Evolutionary conservation across 257 asterid genomes (phyloP).

Genomic region (Solanum lycopersicoides): DNA sequence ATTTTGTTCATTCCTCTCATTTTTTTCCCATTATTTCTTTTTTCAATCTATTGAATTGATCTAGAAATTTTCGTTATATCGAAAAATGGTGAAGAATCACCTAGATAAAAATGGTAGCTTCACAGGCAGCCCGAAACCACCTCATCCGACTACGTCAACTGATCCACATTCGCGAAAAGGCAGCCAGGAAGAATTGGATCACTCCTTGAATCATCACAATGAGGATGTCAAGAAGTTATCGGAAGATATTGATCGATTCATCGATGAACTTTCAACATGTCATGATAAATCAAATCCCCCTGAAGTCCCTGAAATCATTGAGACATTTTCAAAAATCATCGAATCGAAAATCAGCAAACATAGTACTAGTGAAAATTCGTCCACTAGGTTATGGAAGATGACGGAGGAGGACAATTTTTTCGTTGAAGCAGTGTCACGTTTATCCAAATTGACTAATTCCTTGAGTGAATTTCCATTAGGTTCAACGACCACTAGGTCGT

Average conservation of each 20-base stretch:
- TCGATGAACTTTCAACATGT: slow-evolving; percentile 10
- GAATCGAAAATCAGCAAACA: slow-evolving; percentile 41
- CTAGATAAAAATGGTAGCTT: slow-evolving; percentile 2
- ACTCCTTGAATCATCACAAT: not conserved
- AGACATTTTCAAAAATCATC: slow-evolving; percentile 26
- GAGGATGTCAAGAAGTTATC: slow-evolving; percentile 5
- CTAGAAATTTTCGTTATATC: not conserved
- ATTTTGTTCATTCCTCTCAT: not conserved
- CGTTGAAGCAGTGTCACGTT: slow-evolving; percentile 37
- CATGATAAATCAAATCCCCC: slow-evolving; percentile 38
- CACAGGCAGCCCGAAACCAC: not conserved
- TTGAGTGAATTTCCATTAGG: slow-evolving; percentile 33
- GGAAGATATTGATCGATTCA: slow-evolving; percentile 32
- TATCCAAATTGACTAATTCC: slow-evolving; percentile 33
- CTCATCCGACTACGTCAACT: not conserved
- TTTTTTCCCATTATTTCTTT: not conserved
- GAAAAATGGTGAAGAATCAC: slow-evolving; percentile 25
- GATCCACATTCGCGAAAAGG: not conserved
- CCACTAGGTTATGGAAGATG: slow-evolving; percentile 12
- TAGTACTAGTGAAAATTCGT: slow-evolving; percentile 4
- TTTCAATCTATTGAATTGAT: not conserved
- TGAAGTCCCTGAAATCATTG: slow-evolving; percentile 38
- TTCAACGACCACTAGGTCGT: slow-evolving; percentile 12
- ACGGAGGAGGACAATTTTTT: slow-evolving; percentile 39
- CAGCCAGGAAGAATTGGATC: not conserved